These are phyloP conservation scores for Gaeumannomyces sp. DNA, from an alignment of 2,329 filamentous ascomycete genomes.

Conservation along the genomic window DNA sequence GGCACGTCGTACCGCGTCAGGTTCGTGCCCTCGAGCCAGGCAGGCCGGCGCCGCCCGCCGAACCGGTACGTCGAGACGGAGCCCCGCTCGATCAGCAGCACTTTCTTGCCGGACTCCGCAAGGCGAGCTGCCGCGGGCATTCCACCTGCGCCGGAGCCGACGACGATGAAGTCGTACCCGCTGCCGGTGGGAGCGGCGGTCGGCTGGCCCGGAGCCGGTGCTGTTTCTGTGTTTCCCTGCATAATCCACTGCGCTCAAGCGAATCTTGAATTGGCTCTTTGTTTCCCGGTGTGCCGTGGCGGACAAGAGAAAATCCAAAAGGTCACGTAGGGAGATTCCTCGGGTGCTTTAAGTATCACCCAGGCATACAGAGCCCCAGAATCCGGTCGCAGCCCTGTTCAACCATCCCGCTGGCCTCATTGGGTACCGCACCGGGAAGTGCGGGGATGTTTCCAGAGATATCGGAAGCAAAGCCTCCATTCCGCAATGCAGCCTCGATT, in stretches of 20 bases:
- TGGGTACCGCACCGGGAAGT: not conserved
- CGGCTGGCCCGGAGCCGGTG: too few relatives aligned
- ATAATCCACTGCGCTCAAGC: not conserved
- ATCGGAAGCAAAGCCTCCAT: not conserved
- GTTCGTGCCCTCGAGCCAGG: constrained; percentile 55
- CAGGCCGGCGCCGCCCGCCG: constrained; percentile 53
- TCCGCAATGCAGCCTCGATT: not conserved
- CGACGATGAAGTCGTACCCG: constrained; percentile 55
- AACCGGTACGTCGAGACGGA: constrained; percentile 57
- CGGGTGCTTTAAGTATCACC: too few relatives aligned
- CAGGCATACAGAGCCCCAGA: too few relatives aligned
- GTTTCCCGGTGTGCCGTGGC: too few relatives aligned
- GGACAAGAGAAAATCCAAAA: too few relatives aligned
- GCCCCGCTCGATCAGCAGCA: constrained; percentile 58
- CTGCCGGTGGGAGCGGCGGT: not conserved
- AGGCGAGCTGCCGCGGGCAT: constrained; percentile 56
- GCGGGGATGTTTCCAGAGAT: not conserved
- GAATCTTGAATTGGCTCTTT: too few relatives aligned
- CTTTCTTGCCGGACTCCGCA: constrained; percentile 56
- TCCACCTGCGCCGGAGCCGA: constrained; percentile 56
- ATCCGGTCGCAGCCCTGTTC: too few relatives aligned
- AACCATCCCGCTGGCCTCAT: not conserved
- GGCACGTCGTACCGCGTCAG: constrained; percentile 67
- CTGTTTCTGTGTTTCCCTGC: not conserved
- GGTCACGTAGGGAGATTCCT: too few relatives aligned